These are phyloP conservation scores for Leccinum sublutescens DNA, from an alignment of 768 basidiomycete genomes.

Conservation along the genomic window DNA sequence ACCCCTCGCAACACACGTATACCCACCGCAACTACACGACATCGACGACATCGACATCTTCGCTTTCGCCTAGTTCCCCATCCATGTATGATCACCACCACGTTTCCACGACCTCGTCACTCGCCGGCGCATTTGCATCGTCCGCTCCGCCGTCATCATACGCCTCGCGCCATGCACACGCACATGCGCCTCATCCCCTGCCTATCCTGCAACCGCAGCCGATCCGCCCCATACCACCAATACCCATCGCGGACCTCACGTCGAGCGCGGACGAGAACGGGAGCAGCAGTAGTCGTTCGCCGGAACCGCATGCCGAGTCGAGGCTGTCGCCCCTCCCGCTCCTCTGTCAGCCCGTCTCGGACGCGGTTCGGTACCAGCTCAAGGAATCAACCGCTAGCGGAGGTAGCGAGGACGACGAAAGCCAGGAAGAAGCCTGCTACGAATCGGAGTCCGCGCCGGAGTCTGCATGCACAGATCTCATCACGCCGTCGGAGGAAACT, in stretches of 20 bases:
- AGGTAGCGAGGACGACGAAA: background rate
- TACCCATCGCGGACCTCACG: slow-evolving; percentile 31
- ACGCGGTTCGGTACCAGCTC: slow-evolving; percentile 31
- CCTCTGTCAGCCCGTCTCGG: slow-evolving; percentile 36
- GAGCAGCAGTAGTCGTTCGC: background rate
- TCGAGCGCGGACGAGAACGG: slow-evolving; percentile 18
- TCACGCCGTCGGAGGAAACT: slow-evolving; percentile 3
- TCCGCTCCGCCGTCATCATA: slow-evolving; percentile 12
- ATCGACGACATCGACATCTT: slow-evolving; percentile 9
- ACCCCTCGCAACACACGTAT: slow-evolving; percentile 22
- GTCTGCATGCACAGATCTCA: slow-evolving; percentile 20
- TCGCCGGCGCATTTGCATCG: slow-evolving; percentile 28
- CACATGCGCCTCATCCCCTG: slow-evolving; percentile 12
- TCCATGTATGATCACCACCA: slow-evolving; percentile 20
- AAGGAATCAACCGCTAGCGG: slow-evolving; percentile 8
- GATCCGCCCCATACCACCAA: slow-evolving; percentile 35
- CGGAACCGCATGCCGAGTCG: slow-evolving; percentile 1
- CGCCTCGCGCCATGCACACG: slow-evolving; percentile 8
- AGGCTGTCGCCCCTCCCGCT: slow-evolving; percentile 30
- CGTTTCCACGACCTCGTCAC: slow-evolving; percentile 22
- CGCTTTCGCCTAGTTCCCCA: slow-evolving; percentile 19
- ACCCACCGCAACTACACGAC: slow-evolving; percentile 19
- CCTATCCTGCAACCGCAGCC: slow-evolving; percentile 35
- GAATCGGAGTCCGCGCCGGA: slow-evolving; percentile 14
- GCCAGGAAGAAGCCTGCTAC: slow-evolving; percentile 7